A percentile compares a stretch with the other conserved stretches of the same genome.
phyloP scores from a whole-genome alignment of 2,329 filamentous ascomycete species.

The Pseudogymnoascus sp. region DNA sequence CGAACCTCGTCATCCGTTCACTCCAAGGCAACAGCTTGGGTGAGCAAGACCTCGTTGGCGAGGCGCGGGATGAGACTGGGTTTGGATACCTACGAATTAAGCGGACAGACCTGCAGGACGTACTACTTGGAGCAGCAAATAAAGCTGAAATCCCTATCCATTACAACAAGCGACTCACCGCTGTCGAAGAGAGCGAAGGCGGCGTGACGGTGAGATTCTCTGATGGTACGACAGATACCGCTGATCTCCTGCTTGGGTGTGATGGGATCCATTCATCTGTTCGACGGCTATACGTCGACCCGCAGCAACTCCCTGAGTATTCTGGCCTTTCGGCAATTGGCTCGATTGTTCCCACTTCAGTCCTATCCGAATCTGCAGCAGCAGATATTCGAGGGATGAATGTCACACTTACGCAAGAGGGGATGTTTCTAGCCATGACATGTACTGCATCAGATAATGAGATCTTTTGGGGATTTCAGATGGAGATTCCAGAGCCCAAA shows the following conservation, averaged over 20 bases:
- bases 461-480: background rate
- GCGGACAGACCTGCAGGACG: slow-evolving; percentile 25
- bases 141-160: slow-evolving; percentile 22
- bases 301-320: background rate
- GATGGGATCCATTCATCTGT: slow-evolving; percentile 51
- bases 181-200: slow-evolving; percentile 27
- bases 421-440: background rate
- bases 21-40: slow-evolving; percentile 18
- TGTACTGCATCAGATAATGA: background rate
- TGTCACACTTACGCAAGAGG: background rate
- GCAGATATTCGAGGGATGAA: background rate
- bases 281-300: slow-evolving; percentile 21
- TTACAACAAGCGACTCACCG: slow-evolving; percentile 20
- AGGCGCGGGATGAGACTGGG: slow-evolving; percentile 21
- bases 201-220: slow-evolving; percentile 37
- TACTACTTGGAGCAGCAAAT: slow-evolving; percentile 21
- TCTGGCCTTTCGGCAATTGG: background rate
- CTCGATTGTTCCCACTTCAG: background rate
- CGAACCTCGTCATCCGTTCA: slow-evolving; percentile 22
- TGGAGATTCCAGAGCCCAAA: background rate
- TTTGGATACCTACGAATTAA: slow-evolving; percentile 27
- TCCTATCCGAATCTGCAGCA: background rate
- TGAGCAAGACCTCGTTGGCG: slow-evolving; percentile 16
- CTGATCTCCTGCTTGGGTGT: slow-evolving; percentile 41
- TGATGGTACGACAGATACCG: slow-evolving; percentile 33